Base-by-base conservation (phyloP, 148 eudicot genomes). In the Chenopodium berlandieri region DNA sequence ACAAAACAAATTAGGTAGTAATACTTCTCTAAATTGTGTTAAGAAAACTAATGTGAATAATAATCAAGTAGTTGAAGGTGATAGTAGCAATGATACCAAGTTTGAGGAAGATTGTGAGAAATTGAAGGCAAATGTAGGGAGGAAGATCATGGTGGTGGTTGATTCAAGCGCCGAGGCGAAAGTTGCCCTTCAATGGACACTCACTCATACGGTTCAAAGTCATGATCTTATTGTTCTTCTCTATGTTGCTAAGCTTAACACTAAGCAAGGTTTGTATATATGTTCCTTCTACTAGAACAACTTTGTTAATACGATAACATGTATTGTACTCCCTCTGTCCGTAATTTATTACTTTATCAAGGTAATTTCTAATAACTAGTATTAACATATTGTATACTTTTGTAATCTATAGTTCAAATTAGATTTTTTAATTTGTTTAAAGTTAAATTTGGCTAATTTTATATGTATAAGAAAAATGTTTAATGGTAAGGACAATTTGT, bases 141-240 rank as follows among this genome's bases (percentile, higher is more conserved):
- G 98, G 87, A 94, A 85, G 75, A 89, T 94, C 13, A 92, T 94
- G 96, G 88, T 94, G 32, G 94, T 94, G 54, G 88, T 92, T 16
- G 96, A 94, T 83, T 85, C 95, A 20, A 94, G 92, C 78, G 32
- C 65, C 7, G 98, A 91, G 78, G 92, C 96, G 4, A 91, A 88
- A 82, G 88, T 84, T 79, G 98, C 98, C 23, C 83, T 94, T 73
- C 93, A 91, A 73, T 94, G 98, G 98, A 91, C 93, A 23, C 86
- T 94, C 27, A 92, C 92, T 81, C 98, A 94, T 80, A 88, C 96
- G 1, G 88, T 86, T 69, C 98, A 92, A 75, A 88, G 81, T 77
- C 89, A 92, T 9, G 98, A 94, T 82, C 22, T 44, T 60, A 58
- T 94, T n/a, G 58, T 89, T 60, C 96, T 94, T 89, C 89, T 94